A percentile compares a stretch with the other conserved stretches of the same genome.
These are phyloP conservation scores for Psilocybe cyanescens DNA, from an alignment of 768 basidiomycete species.

Conservation along the genomic window DNA sequence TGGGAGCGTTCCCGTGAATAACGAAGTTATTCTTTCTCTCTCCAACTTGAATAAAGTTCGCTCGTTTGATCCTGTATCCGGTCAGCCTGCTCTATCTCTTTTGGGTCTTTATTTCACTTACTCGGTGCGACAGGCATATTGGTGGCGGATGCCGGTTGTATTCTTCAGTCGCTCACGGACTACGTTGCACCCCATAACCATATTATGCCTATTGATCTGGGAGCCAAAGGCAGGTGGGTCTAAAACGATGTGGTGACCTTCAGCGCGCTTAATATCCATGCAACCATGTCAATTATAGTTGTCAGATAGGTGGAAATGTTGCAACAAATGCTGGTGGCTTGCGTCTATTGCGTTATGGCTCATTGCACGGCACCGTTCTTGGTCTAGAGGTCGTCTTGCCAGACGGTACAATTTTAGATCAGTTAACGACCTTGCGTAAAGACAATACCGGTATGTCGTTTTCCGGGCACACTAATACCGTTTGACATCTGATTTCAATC, in stretches of 20 bases:
- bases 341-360: slow-evolving; percentile 91
- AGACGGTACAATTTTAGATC: slow-evolving; percentile 89
- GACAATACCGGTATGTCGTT: slow-evolving; percentile 86
- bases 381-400: slow-evolving; percentile 96
- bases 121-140: slow-evolving; percentile 65
- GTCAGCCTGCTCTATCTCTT: slow-evolving; percentile 37
- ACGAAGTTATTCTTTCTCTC: slow-evolving; percentile 88
- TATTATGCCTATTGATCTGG: slow-evolving; percentile 96
- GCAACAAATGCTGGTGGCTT: slow-evolving; percentile 99
- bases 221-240: slow-evolving; percentile 89
- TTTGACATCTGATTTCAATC: slow-evolving; percentile 9
- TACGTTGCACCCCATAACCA: slow-evolving; percentile 86
- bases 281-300: slow-evolving; percentile 47
- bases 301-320: slow-evolving; percentile 97
- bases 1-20: slow-evolving; percentile 85
- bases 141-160: slow-evolving; percentile 93
- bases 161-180: slow-evolving; percentile 87
- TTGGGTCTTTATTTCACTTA: slow-evolving; percentile 16
- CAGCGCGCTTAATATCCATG: slow-evolving; percentile 7
- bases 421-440: slow-evolving; percentile 89
- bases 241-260: neutral
- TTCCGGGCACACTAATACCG: neutral
- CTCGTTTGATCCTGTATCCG: slow-evolving; percentile 83
- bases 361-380: slow-evolving; percentile 91
- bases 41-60: slow-evolving; percentile 82